These are phyloP conservation scores for Ustilago cynodontis DNA, from an alignment of 1,284 basidiomycete species.

Conservation along the genomic window DNA sequence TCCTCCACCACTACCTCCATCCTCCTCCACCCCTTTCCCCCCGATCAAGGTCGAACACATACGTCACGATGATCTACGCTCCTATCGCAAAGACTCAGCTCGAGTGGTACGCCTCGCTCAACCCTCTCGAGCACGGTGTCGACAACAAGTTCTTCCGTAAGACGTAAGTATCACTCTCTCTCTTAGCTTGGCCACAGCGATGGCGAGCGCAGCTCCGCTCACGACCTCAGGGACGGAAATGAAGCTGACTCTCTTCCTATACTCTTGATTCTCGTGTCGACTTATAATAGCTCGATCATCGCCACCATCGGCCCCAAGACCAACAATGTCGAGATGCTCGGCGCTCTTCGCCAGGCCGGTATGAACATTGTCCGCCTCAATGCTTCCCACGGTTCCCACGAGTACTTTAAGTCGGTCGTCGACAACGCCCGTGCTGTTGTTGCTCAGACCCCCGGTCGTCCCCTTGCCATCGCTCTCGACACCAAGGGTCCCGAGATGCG, in stretches of 20 bases:
- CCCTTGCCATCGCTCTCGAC: conserved; percentile 96
- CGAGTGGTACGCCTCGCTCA: conserved; percentile 69
- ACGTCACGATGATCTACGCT: conserved; percentile 56
- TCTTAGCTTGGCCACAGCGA: neutral
- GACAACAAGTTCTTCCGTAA: conserved; percentile 69
- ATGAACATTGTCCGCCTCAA: conserved; percentile 70
- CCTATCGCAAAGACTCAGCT: conserved; percentile 66
- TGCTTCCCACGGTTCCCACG: conserved; percentile 67
- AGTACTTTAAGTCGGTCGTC: conserved; percentile 68
- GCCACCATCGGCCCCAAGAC: conserved; percentile 69
- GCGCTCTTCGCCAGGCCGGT: conserved; percentile 65
- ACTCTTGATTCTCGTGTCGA: neutral
- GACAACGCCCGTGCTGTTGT: conserved; percentile 67
- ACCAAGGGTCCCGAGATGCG: conserved; percentile 99
- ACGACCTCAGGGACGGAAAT: too few relatives aligned
- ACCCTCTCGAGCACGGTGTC: conserved; percentile 67
- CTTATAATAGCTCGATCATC: conserved; percentile 62
- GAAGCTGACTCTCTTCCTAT: neutral
- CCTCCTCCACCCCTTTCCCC: neutral
- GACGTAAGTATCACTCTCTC: conserved; percentile 56
- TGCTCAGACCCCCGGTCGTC: conserved; percentile 76
- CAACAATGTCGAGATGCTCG: conserved; percentile 66
- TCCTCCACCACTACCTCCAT: conserved; percentile 6
- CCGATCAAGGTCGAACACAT: conserved; percentile 17
- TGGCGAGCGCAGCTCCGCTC: neutral